These are phyloP conservation scores for Tillandsia leiboldiana DNA, from an alignment of 176 grass and related monocot genomes.

Conservation along the genomic window DNA sequence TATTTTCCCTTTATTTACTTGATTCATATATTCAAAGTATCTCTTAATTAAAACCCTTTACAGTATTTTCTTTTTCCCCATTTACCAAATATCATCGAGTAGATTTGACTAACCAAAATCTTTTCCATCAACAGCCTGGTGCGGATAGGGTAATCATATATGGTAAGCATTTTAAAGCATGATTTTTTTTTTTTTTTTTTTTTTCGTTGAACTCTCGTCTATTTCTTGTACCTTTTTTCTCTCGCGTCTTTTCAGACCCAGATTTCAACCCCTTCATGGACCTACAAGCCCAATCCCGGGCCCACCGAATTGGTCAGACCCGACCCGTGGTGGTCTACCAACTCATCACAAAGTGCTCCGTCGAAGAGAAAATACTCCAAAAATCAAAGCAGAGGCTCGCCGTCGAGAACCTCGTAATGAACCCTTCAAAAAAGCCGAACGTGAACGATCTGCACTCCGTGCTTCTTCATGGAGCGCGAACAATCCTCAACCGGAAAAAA, in stretches of 20 bases:
- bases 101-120: background rate
- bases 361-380: slow-evolving; percentile 64
- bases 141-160: slow-evolving; percentile 75
- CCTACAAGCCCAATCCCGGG: slow-evolving; percentile 59
- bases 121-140: slow-evolving; percentile 34
- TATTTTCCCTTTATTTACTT: background rate
- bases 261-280: slow-evolving; percentile 80
- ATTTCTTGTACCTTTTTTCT: background rate
- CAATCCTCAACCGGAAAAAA: slow-evolving; percentile 48
- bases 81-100: too few relatives aligned
- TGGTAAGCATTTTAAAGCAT: slow-evolving; percentile 24
- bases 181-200: background rate
- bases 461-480: slow-evolving; percentile 44
- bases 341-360: slow-evolving; percentile 54
- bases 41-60: too few relatives aligned
- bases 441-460: slow-evolving; percentile 46
- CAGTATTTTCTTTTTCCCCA: too few relatives aligned
- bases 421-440: slow-evolving; percentile 46
- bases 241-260: slow-evolving; percentile 31
- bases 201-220: background rate
- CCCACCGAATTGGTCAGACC: slow-evolving; percentile 60
- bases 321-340: slow-evolving; percentile 63
- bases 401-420: slow-evolving; percentile 57
- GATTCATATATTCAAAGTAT: too few relatives aligned
- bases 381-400: slow-evolving; percentile 64